Conservation (phyloP, 164 flowering plant species). For the Santalum album region DNA sequence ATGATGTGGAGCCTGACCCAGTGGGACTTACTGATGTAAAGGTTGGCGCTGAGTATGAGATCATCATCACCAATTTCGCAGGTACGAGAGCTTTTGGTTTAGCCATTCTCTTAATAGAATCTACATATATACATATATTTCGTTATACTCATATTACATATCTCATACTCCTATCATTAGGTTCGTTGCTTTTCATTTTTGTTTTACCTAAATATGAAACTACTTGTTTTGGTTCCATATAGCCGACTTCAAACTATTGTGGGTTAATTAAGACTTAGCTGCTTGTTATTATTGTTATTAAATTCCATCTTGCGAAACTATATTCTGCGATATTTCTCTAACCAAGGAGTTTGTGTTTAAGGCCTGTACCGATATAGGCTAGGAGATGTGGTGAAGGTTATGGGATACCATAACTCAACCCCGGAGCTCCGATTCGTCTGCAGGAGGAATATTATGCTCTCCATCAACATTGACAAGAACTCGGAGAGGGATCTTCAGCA, state of each 20-base stretch:
- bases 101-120: no score
- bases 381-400: constrained; percentile 80
- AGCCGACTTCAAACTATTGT: no score
- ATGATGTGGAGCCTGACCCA: constrained; percentile 34
- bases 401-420: constrained; percentile 71
- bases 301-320: no score
- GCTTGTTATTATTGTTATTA: no score
- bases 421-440: constrained; percentile 80
- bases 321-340: no score
- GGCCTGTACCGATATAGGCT: constrained; percentile 84
- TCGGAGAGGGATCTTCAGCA: constrained; percentile 83
- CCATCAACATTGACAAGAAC: constrained; percentile 91
- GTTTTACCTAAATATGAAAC: no score
- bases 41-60: constrained; percentile 81
- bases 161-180: no score
- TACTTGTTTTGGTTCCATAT: no score
- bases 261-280: no score
- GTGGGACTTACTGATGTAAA: constrained; percentile 76
- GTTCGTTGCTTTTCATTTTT: no score
- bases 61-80: constrained; percentile 70
- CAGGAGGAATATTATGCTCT: constrained; percentile 71
- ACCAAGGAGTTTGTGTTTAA: constrained; percentile 26
- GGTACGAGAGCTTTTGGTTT: constrained; percentile 29
- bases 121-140: no score
- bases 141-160: no score